Evolutionary conservation across 805 yeast genomes (phyloP), one percentile per base, ranked within the genome.

Genomic region (Scheffersomyces lignosus): DNA sequence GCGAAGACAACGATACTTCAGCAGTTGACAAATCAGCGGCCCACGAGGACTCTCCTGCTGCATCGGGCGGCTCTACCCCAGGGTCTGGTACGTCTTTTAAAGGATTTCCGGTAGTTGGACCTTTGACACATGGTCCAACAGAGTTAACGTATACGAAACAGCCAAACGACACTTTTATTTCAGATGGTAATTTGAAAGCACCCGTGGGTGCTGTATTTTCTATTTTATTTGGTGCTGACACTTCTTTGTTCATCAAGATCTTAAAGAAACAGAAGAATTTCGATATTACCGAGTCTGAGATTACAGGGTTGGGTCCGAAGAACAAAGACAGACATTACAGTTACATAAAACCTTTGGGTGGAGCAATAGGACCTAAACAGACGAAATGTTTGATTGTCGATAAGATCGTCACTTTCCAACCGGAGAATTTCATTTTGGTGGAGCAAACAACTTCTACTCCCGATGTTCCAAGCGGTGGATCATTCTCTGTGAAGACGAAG

Each of bases 391-490:
- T 71, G 0, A 69, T 86, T 15, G 76, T 79, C 29, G 67, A 70
- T 13, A 70, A 70, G 3, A 51, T 84, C 17, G 77, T 79, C 18
- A 66, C 72, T 30, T 67, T 53, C 31, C 80, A 82, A 49, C 64
- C 75, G n/a, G 67, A 72, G 5, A 60, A 66, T 16, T 73, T 73
- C 45, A 75, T 87, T 23, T 73, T 79, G 40, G 79, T 88, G 2
- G 62, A 80, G 2, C 78, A 81, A 28, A 68, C 77, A 2, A 79
- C 91, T 0, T 68, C 65, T 27, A 90, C 99, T 0, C 99, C 99
- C 0, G 93, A 88, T 54, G 98, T 93, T 12, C 99, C 99, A 0
- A 84, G 90, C 51, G 99, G 99, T 4, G 74, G 74, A 29, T 75
- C 86, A 1, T 93, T 93, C 58, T 70, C 75, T 22, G 89, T 89